These are phyloP conservation scores for Borovskyia barvae DNA, from an alignment of 208 protist species.

Conservation along the genomic window DNA sequence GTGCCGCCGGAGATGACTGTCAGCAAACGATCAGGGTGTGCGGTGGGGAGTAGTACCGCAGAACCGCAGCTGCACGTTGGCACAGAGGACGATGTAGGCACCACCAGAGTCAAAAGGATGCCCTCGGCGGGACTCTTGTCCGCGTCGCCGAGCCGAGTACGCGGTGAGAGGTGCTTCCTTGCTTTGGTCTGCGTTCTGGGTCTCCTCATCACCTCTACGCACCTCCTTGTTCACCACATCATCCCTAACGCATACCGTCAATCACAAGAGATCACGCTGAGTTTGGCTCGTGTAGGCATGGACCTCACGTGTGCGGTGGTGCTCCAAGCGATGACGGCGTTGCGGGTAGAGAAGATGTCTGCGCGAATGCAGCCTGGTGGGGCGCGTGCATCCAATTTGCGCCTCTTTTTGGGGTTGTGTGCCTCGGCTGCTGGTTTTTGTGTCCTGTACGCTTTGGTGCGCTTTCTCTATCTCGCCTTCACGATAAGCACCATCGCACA, in stretches of 20 bases:
- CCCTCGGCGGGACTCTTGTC: not conserved
- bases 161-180: not conserved
- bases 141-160: not conserved
- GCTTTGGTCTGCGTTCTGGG: not conserved
- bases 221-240: conserved; percentile 19
- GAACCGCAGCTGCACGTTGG: too few relatives aligned
- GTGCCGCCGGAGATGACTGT: too few relatives aligned
- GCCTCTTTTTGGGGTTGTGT: too few relatives aligned
- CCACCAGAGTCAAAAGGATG: not conserved
- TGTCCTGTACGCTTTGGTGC: not conserved
- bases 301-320: conserved; percentile 1
- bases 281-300: conserved; percentile 11
- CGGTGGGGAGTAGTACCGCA: too few relatives aligned
- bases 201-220: not conserved
- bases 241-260: conserved; percentile 33
- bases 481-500: conserved; percentile 18
- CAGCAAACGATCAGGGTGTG: too few relatives aligned
- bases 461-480: conserved; percentile 1
- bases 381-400: too few relatives aligned
- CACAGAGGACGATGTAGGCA: too few relatives aligned
- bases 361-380: not conserved
- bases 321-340: not conserved
- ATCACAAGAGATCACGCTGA: conserved; percentile 49
- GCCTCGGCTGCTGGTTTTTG: not conserved
- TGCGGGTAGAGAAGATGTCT: not conserved